Evolutionary conservation across 164 flowering plant species (phyloP).

Genomic region (Vitis rupestris): DNA sequence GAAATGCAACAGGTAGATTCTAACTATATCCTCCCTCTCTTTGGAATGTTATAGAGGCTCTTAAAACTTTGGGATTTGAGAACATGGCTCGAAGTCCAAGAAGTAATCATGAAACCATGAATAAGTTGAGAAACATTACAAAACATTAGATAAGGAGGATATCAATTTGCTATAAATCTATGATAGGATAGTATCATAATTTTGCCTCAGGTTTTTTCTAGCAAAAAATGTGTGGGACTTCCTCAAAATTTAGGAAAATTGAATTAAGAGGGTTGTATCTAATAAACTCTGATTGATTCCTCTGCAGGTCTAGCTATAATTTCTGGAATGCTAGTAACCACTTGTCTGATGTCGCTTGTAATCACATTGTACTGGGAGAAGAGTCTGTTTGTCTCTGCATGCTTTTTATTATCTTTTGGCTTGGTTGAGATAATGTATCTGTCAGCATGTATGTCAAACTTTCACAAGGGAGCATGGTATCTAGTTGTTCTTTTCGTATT

Average conservation of each 20-base stretch:
- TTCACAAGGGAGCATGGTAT: slow-evolving; percentile 39
- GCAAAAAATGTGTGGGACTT: too few species aligned
- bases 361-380: slow-evolving; percentile 38
- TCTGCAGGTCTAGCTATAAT: slow-evolving; percentile 31
- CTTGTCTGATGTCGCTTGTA: slow-evolving; percentile 37
- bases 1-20: slow-evolving; percentile 29
- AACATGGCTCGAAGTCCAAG: not conserved
- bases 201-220: not conserved
- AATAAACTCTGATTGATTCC: not conserved
- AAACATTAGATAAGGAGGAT: not conserved
- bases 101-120: not conserved
- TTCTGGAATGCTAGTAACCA: slow-evolving; percentile 35
- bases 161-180: not conserved
- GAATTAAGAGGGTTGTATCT: not conserved
- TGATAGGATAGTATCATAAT: not conserved
- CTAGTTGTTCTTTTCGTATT: slow-evolving; percentile 15
- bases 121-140: not conserved
- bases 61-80: not conserved
- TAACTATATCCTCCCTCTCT: not conserved
- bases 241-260: too few species aligned
- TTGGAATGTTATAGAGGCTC: not conserved
- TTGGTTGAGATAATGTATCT: slow-evolving; percentile 21
- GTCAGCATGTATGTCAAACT: slow-evolving; percentile 23
- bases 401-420: slow-evolving; percentile 22
- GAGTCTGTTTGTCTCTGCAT: slow-evolving; percentile 18